Conservation (phyloP, 164 flowering plant species). For the Piper betle region DNA sequence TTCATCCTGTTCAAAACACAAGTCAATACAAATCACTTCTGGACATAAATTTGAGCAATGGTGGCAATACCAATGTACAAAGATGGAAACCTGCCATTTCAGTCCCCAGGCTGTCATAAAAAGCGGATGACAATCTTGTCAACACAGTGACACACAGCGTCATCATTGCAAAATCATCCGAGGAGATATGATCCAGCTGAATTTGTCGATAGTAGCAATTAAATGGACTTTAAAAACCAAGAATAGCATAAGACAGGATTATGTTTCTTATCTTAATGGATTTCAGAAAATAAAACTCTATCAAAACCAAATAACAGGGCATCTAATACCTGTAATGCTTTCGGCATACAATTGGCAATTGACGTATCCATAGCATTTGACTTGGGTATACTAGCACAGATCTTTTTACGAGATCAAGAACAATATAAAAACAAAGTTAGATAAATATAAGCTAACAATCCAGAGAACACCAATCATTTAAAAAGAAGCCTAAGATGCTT, state of each 20-base stretch:
- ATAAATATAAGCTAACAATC: not conserved
- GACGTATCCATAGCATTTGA: conserved; percentile 13
- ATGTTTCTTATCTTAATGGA: too few species aligned
- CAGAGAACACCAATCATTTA: too few species aligned
- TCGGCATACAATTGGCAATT: conserved; percentile 26
- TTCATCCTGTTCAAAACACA: conserved; percentile 35
- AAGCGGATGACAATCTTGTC: conserved; percentile 27
- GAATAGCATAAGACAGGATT: too few species aligned
- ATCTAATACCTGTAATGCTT: conserved; percentile 45
- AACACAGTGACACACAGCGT: conserved; percentile 59
- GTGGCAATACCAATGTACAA: not conserved
- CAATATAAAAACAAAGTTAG: not conserved
- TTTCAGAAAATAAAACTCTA: too few species aligned
- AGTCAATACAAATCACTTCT: too few species aligned
- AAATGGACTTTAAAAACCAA: too few species aligned
- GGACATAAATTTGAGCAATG: too few species aligned
- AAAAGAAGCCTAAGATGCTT: not conserved
- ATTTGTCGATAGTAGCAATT: not conserved
- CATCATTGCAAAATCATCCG: conserved; percentile 39
- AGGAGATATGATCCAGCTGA: conserved; percentile 30
- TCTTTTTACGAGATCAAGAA: conserved; percentile 13
- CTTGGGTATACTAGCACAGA: conserved; percentile 23
- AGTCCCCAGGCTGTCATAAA: conserved; percentile 33
- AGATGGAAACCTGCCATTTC: conserved; percentile 44
- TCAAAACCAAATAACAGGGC: too few species aligned